Evolutionary conservation across 2,329 filamentous ascomycete genomes (phyloP), one percentile per base, ranked within the genome.

Genomic region (Calonectria pseudoturangicola): DNA sequence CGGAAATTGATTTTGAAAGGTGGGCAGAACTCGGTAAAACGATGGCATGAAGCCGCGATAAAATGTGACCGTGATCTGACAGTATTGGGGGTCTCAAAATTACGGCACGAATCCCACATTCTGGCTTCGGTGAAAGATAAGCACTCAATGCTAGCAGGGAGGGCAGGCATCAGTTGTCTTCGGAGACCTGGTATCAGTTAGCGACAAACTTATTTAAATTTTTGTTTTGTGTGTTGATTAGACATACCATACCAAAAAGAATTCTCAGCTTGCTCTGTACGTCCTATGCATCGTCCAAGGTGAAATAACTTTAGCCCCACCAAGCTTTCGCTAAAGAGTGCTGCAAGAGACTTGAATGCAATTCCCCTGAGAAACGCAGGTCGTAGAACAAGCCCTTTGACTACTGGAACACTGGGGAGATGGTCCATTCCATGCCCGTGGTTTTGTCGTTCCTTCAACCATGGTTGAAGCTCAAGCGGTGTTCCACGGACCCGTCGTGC

Each of bases 381-480:
- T 6, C 73, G 73, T 10, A 74, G 47, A 28, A 58, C 27, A 39
- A 75, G 39, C 1, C 62, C 68, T 12, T 12, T 12, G 15, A 41
- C 39, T 4, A 2, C 15, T 9, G 3, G 65, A 68, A n/a, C 36
- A 25, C 0, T 60, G 21, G 21, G 21, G 21, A 21, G 21, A 21
- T 21, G 21, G 16, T n/a, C 65, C 12, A 2, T 13, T 16, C 71
- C 70, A 54, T 66, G 62, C 41, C 9, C 2, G 63, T n/a, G 12
- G 10, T 16, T 4, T 41, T 41, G 39, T 16, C 15, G 39, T 41
- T 41, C 15, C 39, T 3, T 3, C 18, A 5, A 15, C 64, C 58
- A 16, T 39, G 39, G 56, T 48, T 33, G 66, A 16, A 75, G 15
- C 5, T 71, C 39, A 7, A 74, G 54, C 21, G 74, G 74, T 7